Evolutionary conservation across 345 rosid species (phyloP).

Genomic region (Firmiana major): DNA sequence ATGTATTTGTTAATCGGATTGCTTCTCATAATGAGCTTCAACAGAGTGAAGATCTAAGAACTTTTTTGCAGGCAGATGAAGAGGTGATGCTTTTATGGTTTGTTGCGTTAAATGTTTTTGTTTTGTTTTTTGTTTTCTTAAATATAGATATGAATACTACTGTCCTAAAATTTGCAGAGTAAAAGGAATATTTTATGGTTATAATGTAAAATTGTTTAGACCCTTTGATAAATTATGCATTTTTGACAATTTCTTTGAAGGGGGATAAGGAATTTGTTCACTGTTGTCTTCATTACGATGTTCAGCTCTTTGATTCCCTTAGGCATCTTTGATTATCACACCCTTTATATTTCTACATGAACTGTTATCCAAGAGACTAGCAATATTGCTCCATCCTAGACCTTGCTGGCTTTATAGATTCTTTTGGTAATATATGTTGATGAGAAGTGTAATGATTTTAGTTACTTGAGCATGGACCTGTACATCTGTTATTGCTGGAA

Average conservation of each 20-base stretch:
- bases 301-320: not conserved
- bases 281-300: not conserved
- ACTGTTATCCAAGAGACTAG: not conserved
- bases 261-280: not conserved
- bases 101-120: not conserved
- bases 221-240: not conserved
- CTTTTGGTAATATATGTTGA: not conserved
- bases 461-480: not conserved
- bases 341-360: not conserved
- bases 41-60: constrained; percentile 91
- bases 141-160: not conserved
- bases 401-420: not conserved
- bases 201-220: not conserved
- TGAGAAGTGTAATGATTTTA: not conserved
- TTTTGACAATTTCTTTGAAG: not conserved
- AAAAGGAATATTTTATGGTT: not conserved
- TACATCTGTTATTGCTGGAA: not conserved
- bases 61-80: constrained; percentile 96
- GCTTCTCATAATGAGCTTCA: constrained; percentile 85
- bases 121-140: not conserved
- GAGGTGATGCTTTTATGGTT: constrained; percentile 48
- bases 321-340: not conserved
- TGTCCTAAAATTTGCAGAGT: not conserved
- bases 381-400: not conserved
- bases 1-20: constrained; percentile 82